Evolutionary conservation across 441 rosid species (phyloP).

Genomic region (Erodium moschatum): DNA sequence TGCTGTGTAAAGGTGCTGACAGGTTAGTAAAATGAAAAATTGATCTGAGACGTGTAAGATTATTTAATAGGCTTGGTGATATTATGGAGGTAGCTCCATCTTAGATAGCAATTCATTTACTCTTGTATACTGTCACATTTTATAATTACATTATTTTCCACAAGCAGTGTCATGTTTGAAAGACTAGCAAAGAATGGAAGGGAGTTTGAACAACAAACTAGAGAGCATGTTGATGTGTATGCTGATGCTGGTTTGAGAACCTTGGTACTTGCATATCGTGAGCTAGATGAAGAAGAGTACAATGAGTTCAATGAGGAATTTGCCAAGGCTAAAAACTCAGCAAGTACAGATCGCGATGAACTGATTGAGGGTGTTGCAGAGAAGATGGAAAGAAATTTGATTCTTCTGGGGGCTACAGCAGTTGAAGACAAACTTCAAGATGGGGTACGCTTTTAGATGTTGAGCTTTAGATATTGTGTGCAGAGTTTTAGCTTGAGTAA

Average conservation of each 20-base stretch:
- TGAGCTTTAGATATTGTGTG: not conserved
- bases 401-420: conserved; percentile 90
- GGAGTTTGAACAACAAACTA: conserved; percentile 56
- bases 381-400: conserved; percentile 59
- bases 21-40: conserved; percentile 41
- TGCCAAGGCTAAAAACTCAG: conserved; percentile 52
- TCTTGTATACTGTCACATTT: not conserved
- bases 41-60: not conserved
- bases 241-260: conserved; percentile 96
- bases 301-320: conserved; percentile 46
- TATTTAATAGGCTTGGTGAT: not conserved
- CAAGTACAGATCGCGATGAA: conserved; percentile 66
- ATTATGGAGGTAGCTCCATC: not conserved
- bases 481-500: conserved; percentile 5
- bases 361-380: conserved; percentile 62
- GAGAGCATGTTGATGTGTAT: conserved; percentile 59
- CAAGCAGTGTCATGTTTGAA: conserved; percentile 75
- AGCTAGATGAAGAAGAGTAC: conserved; percentile 57
- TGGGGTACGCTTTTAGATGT: conserved; percentile 37
- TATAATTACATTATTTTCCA: not conserved
- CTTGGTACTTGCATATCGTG: conserved; percentile 79
- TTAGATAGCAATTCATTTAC: not conserved
- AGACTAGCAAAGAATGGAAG: conserved; percentile 59
- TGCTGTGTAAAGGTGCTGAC: conserved; percentile 94
- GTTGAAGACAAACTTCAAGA: conserved; percentile 90